Conservation (phyloP, 331 rosid species). For the Rhamnella rubrinervis region DNA sequence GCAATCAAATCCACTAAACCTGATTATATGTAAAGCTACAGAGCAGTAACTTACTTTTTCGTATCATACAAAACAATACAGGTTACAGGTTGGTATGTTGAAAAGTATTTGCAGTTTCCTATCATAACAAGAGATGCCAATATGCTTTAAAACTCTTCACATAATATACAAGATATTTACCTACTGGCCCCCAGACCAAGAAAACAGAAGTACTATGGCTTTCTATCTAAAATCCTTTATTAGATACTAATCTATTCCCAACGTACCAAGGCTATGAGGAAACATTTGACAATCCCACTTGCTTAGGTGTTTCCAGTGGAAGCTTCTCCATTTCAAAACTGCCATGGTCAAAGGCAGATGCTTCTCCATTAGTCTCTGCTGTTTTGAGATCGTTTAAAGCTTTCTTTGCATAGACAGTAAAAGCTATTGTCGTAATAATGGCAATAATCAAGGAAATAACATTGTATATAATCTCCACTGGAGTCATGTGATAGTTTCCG, state of each 20-base stretch:
- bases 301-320: slow-evolving; percentile 53
- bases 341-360: slow-evolving; percentile 36
- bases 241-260: no score
- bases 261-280: slow-evolving; percentile 3
- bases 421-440: slow-evolving; percentile 19
- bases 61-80: no score
- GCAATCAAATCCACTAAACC: no score
- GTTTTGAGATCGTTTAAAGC: slow-evolving; percentile 60
- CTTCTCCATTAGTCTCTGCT: slow-evolving; percentile 50
- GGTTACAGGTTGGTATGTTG: neutral
- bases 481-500: slow-evolving; percentile 75
- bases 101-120: neutral
- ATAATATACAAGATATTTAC: neutral
- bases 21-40: no score
- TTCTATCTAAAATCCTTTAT: no score
- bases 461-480: slow-evolving; percentile 86
- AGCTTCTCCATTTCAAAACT: slow-evolving; percentile 62
- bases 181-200: no score
- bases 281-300: neutral
- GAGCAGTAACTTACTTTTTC: no score
- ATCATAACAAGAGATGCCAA: neutral
- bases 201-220: no score
- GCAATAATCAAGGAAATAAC: slow-evolving; percentile 43
- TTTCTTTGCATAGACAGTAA: slow-evolving; percentile 62
- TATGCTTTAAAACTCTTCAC: neutral